Conservation (phyloP, 768 basidiomycete species). For the Rhizopogon rudus region DNA sequence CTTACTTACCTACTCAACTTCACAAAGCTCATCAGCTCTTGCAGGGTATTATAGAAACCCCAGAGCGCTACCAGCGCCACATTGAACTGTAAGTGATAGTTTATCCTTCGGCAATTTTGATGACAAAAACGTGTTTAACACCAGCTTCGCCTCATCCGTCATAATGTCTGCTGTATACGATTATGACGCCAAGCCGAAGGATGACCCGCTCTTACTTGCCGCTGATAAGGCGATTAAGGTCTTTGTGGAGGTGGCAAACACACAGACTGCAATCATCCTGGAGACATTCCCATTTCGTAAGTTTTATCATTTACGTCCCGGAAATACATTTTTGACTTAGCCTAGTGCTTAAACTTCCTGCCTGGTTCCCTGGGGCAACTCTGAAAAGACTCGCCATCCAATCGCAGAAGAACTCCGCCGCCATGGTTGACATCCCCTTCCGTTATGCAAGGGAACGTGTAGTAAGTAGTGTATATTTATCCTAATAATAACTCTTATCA, state of each 20-base stretch:
- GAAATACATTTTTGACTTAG: slow-evolving; percentile 8
- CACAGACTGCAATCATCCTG: slow-evolving; percentile 20
- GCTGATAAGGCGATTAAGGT: slow-evolving; percentile 25
- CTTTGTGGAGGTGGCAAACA: slow-evolving; percentile 20
- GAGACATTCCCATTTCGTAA: slow-evolving; percentile 28
- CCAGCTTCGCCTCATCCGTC: slow-evolving; percentile 26
- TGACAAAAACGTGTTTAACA: not conserved
- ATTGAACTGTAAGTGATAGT: slow-evolving; percentile 22
- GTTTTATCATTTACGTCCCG: slow-evolving; percentile 10
- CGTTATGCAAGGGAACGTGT: slow-evolving; percentile 22
- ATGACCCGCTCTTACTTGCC: slow-evolving; percentile 23
- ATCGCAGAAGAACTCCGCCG: slow-evolving; percentile 22
- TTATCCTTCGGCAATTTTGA: not conserved
- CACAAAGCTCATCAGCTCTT: slow-evolving; percentile 24
- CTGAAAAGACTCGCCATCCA: slow-evolving; percentile 24
- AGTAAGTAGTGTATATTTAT: slow-evolving; percentile 7
- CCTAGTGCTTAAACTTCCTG: slow-evolving; percentile 24
- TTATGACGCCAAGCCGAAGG: slow-evolving; percentile 22
- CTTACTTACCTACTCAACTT: slow-evolving; percentile 21
- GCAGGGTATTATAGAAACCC: slow-evolving; percentile 15
- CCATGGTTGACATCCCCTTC: slow-evolving; percentile 27
- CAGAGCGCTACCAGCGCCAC: slow-evolving; percentile 22
- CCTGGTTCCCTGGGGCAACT: slow-evolving; percentile 33
- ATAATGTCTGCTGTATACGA: slow-evolving; percentile 31
- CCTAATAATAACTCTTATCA: not conserved